phyloP scores from a whole-genome alignment of 768 basidiomycete species.

The Phylloporus arenicola region DNA sequence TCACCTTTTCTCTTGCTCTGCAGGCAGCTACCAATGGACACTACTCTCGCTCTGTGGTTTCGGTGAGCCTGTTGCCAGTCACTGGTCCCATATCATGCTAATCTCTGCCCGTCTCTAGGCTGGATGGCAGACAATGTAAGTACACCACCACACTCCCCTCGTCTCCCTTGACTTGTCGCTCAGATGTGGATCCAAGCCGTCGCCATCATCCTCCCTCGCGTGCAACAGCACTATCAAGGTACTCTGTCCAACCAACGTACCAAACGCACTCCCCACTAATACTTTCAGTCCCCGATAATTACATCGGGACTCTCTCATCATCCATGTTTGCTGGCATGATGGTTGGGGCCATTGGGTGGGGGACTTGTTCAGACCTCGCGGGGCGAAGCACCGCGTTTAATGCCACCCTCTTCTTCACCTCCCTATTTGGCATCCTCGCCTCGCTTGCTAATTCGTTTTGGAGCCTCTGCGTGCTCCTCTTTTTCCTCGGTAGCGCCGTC shows the following conservation, averaged over 20 bases:
- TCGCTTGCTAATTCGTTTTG: conserved; percentile 67
- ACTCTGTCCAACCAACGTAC: conserved; percentile 18
- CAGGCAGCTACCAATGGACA: conserved; percentile 76
- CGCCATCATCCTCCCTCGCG: conserved; percentile 92
- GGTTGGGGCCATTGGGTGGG: conserved; percentile 90
- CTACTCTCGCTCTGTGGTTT: conserved; percentile 82
- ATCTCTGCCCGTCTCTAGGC: conserved; percentile 38
- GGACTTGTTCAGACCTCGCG: conserved; percentile 84
- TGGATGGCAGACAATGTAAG: conserved; percentile 92
- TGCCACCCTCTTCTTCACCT: conserved; percentile 83
- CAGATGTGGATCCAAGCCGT: conserved; percentile 94
- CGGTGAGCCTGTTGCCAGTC: conserved; percentile 48
- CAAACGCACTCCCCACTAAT: conserved; percentile 14
- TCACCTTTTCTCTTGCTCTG: not conserved
- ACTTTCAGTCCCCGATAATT: conserved; percentile 58
- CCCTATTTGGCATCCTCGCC: conserved; percentile 79
- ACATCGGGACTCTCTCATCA: conserved; percentile 79
- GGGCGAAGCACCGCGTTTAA: conserved; percentile 92
- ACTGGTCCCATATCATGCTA: not conserved
- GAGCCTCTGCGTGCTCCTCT: conserved; percentile 69
- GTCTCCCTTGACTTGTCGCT: conserved; percentile 24
- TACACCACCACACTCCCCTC: not conserved
- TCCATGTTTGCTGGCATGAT: conserved; percentile 98
- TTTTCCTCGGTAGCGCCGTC: conserved; percentile 88
- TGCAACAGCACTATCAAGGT: conserved; percentile 86